These are phyloP conservation scores for Zymoseptoria tritici DNA, from an alignment of 2,329 filamentous ascomycete species.

Conservation along the genomic window DNA sequence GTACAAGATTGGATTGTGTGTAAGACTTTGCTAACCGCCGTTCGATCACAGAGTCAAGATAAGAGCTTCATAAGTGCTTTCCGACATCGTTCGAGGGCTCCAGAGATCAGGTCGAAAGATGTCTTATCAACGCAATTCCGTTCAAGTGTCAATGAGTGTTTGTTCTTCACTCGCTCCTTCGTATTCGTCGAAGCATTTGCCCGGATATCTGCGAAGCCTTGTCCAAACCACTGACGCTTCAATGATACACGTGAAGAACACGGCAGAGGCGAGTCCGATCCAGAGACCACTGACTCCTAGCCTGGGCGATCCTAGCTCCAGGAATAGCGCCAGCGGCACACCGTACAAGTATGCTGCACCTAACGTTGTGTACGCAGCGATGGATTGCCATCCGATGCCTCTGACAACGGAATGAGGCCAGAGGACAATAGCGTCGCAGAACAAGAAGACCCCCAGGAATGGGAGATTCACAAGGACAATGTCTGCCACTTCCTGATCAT, in stretches of 20 bases:
- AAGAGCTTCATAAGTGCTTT: too few species aligned
- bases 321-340: conserved; percentile 30
- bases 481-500: conserved; percentile 29
- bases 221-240: conserved; percentile 20
- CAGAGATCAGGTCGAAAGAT: too few species aligned
- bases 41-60: too few species aligned
- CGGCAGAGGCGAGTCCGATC: conserved; percentile 28
- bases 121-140: too few species aligned
- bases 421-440: conserved; percentile 30
- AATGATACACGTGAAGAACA: conserved; percentile 28
- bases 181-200: not conserved
- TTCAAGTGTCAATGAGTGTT: conserved; percentile 1
- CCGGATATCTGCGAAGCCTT: conserved; percentile 1
- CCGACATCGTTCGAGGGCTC: too few species aligned
- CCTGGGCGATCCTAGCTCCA: conserved; percentile 31
- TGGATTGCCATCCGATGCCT: conserved; percentile 32
- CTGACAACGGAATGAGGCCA: conserved; percentile 32
- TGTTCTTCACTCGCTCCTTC: not conserved
- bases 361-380: conserved; percentile 35
- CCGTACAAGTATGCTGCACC: conserved; percentile 33
- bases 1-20: too few species aligned
- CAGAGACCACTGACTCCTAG: conserved; percentile 32
- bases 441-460: conserved; percentile 29
- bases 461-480: conserved; percentile 31
- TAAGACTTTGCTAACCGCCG: too few species aligned